Evolutionary conservation across 2,329 filamentous ascomycete species (phyloP).

Genomic region (Microascus cirrosus): DNA sequence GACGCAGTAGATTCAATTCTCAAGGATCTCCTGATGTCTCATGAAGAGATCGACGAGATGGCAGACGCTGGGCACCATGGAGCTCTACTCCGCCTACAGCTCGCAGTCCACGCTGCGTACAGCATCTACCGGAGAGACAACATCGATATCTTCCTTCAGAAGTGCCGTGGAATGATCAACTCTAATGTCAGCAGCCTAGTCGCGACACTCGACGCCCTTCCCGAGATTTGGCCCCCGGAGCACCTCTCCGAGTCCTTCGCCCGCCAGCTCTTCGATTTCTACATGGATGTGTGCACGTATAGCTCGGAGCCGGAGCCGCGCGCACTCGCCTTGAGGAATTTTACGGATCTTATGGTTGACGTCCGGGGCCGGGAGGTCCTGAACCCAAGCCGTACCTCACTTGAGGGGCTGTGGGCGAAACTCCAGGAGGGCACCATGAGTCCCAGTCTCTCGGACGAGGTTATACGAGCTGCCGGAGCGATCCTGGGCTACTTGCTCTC

Average conservation of each 20-base stretch:
- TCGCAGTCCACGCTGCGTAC: conserved; percentile 24
- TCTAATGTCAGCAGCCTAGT: conserved; percentile 17
- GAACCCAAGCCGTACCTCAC: conserved; percentile 14
- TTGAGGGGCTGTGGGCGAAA: conserved; percentile 23
- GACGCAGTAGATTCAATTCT: neutral
- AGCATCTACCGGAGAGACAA: conserved; percentile 10
- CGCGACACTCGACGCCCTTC: conserved; percentile 20
- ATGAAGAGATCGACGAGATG: neutral
- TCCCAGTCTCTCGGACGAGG: conserved; percentile 36
- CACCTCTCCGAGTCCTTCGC: conserved; percentile 13
- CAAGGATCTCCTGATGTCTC: neutral
- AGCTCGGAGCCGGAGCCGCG: conserved; percentile 32
- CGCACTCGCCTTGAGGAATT: conserved; percentile 31
- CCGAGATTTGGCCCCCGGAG: conserved; percentile 17
- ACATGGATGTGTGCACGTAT: conserved; percentile 26
- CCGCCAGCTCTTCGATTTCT: conserved; percentile 26
- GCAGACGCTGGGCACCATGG: conserved; percentile 1
- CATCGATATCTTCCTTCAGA: conserved; percentile 4
- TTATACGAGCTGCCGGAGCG: conserved; percentile 34
- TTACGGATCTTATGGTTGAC: conserved; percentile 32
- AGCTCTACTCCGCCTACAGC: conserved; percentile 28
- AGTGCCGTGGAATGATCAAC: neutral
- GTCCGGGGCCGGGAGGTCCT: conserved; percentile 13
- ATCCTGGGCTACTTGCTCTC: conserved; percentile 24
- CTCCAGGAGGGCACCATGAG: conserved; percentile 27